Evolutionary conservation across 768 basidiomycete genomes (phyloP).

Genomic region (Boletellus ananiceps): DNA sequence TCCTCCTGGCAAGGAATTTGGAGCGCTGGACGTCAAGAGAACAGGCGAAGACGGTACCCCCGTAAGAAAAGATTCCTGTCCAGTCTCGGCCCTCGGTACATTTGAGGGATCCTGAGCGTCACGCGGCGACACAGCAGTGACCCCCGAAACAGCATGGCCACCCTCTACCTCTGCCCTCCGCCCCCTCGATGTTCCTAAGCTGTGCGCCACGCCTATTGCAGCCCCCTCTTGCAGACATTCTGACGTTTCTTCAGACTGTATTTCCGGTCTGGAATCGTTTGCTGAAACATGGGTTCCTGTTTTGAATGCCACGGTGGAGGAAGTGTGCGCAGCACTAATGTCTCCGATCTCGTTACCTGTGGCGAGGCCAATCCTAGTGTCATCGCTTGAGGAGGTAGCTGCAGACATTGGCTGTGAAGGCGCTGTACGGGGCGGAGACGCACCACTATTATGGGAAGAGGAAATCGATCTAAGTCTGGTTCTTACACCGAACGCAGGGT

Average conservation of each 20-base stretch:
- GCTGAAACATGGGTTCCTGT: slow-evolving; percentile 1
- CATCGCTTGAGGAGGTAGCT: slow-evolving; percentile 1
- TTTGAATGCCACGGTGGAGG: slow-evolving; percentile 4
- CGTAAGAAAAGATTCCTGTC: slow-evolving; percentile 9
- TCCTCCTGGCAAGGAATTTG: slow-evolving; percentile 5
- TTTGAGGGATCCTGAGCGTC: slow-evolving; percentile 22
- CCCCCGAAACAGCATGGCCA: slow-evolving; percentile 17
- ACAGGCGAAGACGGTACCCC: slow-evolving; percentile 12
- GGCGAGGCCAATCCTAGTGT: neutral
- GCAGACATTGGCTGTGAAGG: slow-evolving; percentile 10
- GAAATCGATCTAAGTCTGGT: slow-evolving; percentile 2
- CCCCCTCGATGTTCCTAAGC: slow-evolving; percentile 15
- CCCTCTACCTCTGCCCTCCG: slow-evolving; percentile 20
- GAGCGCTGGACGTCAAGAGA: slow-evolving; percentile 5
- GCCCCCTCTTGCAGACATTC: slow-evolving; percentile 10
- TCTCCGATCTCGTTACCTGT: slow-evolving; percentile 5
- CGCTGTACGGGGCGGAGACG: neutral
- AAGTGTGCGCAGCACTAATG: neutral
- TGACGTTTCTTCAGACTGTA: neutral
- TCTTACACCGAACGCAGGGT: slow-evolving; percentile 9
- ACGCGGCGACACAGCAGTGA: slow-evolving; percentile 22
- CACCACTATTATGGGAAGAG: slow-evolving; percentile 3
- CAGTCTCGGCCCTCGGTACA: slow-evolving; percentile 8
- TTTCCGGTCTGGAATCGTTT: slow-evolving; percentile 1
- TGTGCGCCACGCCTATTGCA: slow-evolving; percentile 17